phyloP scores from a whole-genome alignment of 2,329 filamentous ascomycete genomes.

The Ceratocystis diversiconidia region DNA sequence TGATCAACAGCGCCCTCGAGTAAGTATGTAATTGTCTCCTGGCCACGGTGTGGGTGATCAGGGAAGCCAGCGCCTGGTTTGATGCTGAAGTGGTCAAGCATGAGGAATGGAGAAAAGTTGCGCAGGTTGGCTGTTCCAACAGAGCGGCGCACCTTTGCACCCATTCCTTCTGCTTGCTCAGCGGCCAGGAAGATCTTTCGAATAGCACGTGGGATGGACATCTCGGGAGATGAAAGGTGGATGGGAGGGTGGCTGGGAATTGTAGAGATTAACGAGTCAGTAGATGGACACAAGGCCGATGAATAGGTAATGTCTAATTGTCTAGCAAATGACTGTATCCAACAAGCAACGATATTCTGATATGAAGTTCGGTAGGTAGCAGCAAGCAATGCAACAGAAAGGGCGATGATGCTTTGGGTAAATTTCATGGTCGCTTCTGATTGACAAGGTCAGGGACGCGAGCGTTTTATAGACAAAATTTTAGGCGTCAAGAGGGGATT shows the following conservation, averaged over 20 bases:
- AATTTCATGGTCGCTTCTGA: slow-evolving; percentile 9
- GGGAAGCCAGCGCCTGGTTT: slow-evolving; percentile 74
- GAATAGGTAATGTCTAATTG: background rate
- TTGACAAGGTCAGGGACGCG: background rate
- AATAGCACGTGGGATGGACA: slow-evolving; percentile 61
- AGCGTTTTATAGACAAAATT: slow-evolving; percentile 1
- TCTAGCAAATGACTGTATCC: background rate
- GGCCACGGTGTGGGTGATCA: slow-evolving; percentile 70
- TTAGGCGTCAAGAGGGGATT: background rate
- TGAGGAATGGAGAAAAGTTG: slow-evolving; percentile 84
- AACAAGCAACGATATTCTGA: background rate
- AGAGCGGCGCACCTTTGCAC: slow-evolving; percentile 72
- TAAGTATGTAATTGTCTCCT: slow-evolving; percentile 81
- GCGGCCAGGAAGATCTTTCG: slow-evolving; percentile 69
- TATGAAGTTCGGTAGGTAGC: background rate
- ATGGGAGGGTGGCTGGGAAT: slow-evolving; percentile 22
- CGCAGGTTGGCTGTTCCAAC: slow-evolving; percentile 72
- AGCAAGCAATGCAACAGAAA: slow-evolving; percentile 12
- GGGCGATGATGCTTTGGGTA: slow-evolving; percentile 4
- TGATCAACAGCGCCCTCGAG: slow-evolving; percentile 77
- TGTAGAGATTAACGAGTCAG: background rate
- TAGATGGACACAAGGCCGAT: background rate
- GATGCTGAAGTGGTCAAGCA: slow-evolving; percentile 87
- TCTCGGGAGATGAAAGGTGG: slow-evolving; percentile 30
- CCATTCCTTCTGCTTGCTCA: slow-evolving; percentile 78